Base-by-base conservation (phyloP, 495 filamentous ascomycete genomes). In the Lepidopterella palustris region DNA sequence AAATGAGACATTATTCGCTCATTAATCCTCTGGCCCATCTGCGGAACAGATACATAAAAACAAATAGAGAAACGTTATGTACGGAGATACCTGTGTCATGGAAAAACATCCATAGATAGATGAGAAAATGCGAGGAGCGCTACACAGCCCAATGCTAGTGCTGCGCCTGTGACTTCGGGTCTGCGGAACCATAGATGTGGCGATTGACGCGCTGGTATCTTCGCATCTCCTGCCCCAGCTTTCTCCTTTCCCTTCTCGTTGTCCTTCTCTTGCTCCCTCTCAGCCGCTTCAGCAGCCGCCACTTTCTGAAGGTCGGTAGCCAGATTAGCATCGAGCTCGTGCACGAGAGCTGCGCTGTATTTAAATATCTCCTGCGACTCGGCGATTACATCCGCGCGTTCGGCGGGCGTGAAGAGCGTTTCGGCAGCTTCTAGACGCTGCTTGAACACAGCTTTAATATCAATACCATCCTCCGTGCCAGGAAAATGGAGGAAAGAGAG, bases 331-430 rank as follows among this genome's bases (percentile, higher is more conserved):
- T 78, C 72, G 9, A 80, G 60, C 45, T 76, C 75, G 18, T 63
- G 39, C 2, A 80, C 76, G 21, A 82, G 47, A 24, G 21, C 48
- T 0, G 69, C 57, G 58, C 77, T 71, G 24, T 52, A 58, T 3
- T 62, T 52, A 63, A 83, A 81, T 25, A 84, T 74, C 0, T 61
- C 39, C 39, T 68, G 40, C 27, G 79, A 74, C 60, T 81, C 80
- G 0, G 69, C 57, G 26, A 83, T 65, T 29, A 84, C 70, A 8
- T 80, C 79, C 47, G 73, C 60, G 52, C 73, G 67, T 59, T 84
- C 77, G 28, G 61, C 54, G 3, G 35, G 45, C 0, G 71, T 81
- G 51, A 83, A 68, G 4, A 73, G 59, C 1, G 9, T 26, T 32
- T 81, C 79, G 1, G 74, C 67, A 15, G 67, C 67, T 0, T 59